phyloP scores from a whole-genome alignment of 345 rosid species.

The Hibiscus syriacus region DNA sequence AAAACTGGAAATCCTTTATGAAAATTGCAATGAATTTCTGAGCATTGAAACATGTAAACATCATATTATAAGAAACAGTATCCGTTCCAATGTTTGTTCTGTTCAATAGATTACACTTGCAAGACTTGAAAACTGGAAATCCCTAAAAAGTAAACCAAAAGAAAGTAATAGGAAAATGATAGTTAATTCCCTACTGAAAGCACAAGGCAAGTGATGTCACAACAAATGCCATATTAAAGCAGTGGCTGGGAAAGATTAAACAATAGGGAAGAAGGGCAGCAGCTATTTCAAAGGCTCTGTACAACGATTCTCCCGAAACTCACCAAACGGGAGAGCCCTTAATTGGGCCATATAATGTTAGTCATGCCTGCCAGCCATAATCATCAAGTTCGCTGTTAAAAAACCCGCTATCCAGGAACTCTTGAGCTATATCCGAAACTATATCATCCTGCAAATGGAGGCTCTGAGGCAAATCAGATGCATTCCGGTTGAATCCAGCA shows the following conservation, averaged over 20 bases:
- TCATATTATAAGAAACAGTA: constrained; percentile 20
- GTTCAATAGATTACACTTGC: constrained; percentile 55
- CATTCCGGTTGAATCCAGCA: constrained; percentile 37
- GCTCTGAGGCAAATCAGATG: constrained; percentile 39
- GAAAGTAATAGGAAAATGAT: not conserved
- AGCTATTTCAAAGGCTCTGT: constrained; percentile 39
- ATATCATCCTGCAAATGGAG: constrained; percentile 50
- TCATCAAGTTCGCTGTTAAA: constrained; percentile 69
- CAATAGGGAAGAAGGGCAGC: not conserved
- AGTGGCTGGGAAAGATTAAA: not conserved
- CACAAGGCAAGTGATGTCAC: constrained; percentile 25
- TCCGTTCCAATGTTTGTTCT: constrained; percentile 24
- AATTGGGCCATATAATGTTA: constrained; percentile 19
- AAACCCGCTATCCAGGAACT: constrained; percentile 51
- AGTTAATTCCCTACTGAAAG: constrained; percentile 24
- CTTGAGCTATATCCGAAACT: constrained; percentile 54
- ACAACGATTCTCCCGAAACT: constrained; percentile 24
- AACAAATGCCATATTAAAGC: constrained; percentile 32
- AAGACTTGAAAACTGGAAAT: constrained; percentile 19
- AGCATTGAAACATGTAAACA: not conserved
- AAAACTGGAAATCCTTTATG: not conserved
- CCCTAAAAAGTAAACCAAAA: not conserved
- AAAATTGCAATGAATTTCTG: not conserved
- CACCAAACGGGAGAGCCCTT: constrained; percentile 10
- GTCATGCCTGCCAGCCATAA: constrained; percentile 62